Conservation (phyloP, 176 grass and related monocot genomes). For the Lolium perenne region DNA sequence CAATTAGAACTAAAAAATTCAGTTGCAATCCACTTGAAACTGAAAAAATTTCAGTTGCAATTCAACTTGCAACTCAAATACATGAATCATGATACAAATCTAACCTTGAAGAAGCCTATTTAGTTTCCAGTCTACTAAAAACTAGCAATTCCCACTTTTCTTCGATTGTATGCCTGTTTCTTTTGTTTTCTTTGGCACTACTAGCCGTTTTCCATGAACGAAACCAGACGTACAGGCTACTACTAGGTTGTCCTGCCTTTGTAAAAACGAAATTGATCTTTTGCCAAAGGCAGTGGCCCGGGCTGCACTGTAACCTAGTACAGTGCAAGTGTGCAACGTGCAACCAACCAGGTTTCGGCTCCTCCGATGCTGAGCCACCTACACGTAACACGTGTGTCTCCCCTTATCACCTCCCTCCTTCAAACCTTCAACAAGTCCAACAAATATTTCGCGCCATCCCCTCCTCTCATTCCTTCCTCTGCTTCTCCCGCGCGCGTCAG, state of each 20-base stretch:
- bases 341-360: slow-evolving; percentile 16
- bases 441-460: slow-evolving; percentile 8
- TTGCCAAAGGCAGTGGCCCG: neutral
- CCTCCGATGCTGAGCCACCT: neutral
- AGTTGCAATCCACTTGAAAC: no score
- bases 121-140: no score
- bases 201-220: no score
- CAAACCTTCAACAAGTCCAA: neutral
- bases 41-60: no score
- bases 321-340: neutral
- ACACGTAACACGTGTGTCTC: slow-evolving; percentile 3
- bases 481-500: slow-evolving; percentile 4
- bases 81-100: no score
- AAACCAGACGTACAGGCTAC: no score
- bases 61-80: no score
- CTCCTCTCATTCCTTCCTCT: slow-evolving; percentile 13
- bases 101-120: no score
- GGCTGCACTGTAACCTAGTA: neutral
- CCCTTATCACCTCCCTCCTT: slow-evolving; percentile 17
- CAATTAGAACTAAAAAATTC: no score
- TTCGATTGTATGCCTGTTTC: no score
- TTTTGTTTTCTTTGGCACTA: no score
- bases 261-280: slow-evolving; percentile 21
- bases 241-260: neutral
- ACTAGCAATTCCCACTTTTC: no score